These are phyloP conservation scores for Trichophyton benhamiae DNA, from an alignment of 2,329 filamentous ascomycete genomes.

Conservation along the genomic window DNA sequence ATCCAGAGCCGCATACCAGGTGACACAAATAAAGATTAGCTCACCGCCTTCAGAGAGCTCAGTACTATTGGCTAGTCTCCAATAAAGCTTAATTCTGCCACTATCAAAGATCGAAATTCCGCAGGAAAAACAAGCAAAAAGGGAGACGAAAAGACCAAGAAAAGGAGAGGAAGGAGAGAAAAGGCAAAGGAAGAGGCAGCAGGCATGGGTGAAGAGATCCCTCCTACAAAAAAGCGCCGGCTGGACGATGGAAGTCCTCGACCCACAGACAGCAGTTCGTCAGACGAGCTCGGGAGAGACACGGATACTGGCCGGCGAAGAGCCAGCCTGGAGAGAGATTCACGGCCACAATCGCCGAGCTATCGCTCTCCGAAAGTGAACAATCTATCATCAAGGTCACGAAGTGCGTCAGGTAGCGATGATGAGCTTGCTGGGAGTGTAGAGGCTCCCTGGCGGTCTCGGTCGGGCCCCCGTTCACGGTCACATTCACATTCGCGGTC, in stretches of 20 bases:
- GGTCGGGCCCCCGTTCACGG: slow-evolving; percentile 15
- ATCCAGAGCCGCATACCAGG: not conserved
- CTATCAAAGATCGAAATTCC: not conserved
- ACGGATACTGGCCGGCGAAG: slow-evolving; percentile 26
- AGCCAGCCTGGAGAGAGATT: slow-evolving; percentile 22
- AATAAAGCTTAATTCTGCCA: not conserved
- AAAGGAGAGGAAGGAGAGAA: not conserved
- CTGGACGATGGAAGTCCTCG: slow-evolving; percentile 19
- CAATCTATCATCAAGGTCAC: slow-evolving; percentile 4
- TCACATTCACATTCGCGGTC: slow-evolving; percentile 20
- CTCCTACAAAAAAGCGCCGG: slow-evolving; percentile 23
- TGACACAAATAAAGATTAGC: not conserved
- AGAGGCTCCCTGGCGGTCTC: slow-evolving; percentile 23
- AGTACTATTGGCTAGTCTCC: slow-evolving; percentile 10
- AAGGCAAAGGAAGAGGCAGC: not conserved
- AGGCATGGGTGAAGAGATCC: slow-evolving; percentile 11
- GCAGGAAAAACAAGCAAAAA: not conserved
- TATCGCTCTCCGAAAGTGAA: slow-evolving; percentile 8
- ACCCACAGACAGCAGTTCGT: slow-evolving; percentile 21
- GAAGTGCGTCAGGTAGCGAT: slow-evolving; percentile 29
- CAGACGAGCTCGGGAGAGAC: slow-evolving; percentile 30
- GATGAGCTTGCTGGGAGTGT: slow-evolving; percentile 35
- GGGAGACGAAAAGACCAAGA: not conserved
- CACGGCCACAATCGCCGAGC: not conserved
- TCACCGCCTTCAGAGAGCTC: not conserved